Conservation (phyloP, 2,329 filamentous ascomycete species). For the Epichloe uncinata region DNA sequence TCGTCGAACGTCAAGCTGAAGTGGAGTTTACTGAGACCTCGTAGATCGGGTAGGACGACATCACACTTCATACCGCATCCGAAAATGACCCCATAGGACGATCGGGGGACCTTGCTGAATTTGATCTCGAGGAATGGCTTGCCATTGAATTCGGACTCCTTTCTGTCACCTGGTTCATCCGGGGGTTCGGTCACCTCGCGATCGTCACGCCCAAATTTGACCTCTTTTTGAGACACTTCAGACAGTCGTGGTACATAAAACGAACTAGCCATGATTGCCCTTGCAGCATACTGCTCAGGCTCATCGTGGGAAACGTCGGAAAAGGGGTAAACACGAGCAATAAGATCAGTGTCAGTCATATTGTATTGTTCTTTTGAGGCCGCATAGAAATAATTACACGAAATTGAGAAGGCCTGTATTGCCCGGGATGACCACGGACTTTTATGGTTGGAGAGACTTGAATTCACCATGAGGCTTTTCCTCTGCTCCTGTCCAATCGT, state of each 20-base stretch:
- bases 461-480: not conserved
- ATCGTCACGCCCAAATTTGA: constrained; percentile 1
- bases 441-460: not conserved
- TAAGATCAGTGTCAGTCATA: constrained; percentile 1
- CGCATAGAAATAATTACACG: not conserved
- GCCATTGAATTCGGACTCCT: not conserved
- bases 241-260: not conserved
- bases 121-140: constrained; percentile 5
- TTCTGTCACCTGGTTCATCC: not conserved
- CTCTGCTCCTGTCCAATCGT: not conserved
- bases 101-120: constrained; percentile 8
- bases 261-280: not conserved
- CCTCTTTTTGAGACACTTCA: not conserved
- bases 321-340: constrained; percentile 4
- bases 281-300: not conserved
- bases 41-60: constrained; percentile 6
- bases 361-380: not conserved
- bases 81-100: constrained; percentile 8
- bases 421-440: not conserved
- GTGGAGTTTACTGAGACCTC: constrained; percentile 6
- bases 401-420: not conserved
- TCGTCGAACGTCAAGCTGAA: constrained; percentile 12
- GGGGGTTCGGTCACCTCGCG: constrained; percentile 3
- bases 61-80: constrained; percentile 8
- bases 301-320: not conserved